Conservation (phyloP, 257 asterid species). For the Ballota nigra region DNA sequence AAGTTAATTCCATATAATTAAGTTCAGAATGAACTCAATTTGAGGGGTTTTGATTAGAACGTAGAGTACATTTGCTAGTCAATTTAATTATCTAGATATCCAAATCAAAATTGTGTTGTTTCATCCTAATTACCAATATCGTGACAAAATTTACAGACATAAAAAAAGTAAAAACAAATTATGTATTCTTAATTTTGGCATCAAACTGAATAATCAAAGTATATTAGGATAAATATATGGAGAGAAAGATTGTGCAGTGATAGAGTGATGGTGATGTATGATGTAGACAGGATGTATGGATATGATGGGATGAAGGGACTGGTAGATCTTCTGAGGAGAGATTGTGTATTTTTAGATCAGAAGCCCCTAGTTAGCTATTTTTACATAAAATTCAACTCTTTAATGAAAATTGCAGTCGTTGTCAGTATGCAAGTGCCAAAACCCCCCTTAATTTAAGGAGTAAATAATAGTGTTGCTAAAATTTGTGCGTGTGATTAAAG, state of each 20-base stretch:
- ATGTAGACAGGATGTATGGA: constrained; percentile 33
- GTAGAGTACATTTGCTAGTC: too few relatives aligned
- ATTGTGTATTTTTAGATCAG: constrained; percentile 22
- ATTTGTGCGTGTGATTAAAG: constrained; percentile 12
- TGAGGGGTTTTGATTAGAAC: too few relatives aligned
- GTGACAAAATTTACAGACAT: background rate
- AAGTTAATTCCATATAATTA: too few relatives aligned
- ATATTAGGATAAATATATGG: background rate
- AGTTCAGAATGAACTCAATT: too few relatives aligned
- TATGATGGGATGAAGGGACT: constrained; percentile 29
- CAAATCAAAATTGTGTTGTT: background rate
- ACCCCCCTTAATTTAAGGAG: background rate
- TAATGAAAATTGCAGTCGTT: background rate
- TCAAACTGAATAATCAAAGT: background rate
- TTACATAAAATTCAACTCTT: constrained; percentile 24
- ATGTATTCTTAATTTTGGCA: background rate
- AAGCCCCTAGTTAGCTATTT: constrained; percentile 5
- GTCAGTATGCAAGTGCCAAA: constrained; percentile 27
- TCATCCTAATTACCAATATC: background rate
- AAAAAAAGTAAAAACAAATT: background rate
- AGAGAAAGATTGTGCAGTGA: constrained; percentile 12
- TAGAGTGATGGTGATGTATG: constrained; percentile 30
- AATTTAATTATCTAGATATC: too few relatives aligned
- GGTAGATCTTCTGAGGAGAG: constrained; percentile 36
- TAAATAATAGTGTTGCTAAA: background rate